A percentile compares a stretch with the other conserved stretches of the same genome.
Conservation (phyloP, 2,329 filamentous ascomycete genomes). For the Sclerotinia trifoliorum region DNA sequence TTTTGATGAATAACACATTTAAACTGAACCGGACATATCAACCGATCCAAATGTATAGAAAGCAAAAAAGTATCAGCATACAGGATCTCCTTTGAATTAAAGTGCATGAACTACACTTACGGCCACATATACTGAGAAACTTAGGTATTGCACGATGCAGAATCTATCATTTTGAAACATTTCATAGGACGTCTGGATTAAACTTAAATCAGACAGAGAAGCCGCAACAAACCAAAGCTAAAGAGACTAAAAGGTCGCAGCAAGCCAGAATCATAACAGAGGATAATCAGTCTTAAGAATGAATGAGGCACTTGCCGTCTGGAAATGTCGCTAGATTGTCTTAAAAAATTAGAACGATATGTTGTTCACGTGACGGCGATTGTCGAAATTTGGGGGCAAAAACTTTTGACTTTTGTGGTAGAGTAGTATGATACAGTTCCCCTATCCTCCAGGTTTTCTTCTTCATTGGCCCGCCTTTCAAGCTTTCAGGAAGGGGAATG, state of each 20-base stretch:
- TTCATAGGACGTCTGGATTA: not conserved
- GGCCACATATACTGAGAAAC: no score
- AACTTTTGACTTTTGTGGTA: not conserved
- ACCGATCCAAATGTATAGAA: no score
- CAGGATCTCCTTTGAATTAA: no score
- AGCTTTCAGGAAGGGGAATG: not conserved
- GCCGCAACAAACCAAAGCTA: not conserved
- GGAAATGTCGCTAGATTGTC: no score
- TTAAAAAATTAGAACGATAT: not conserved
- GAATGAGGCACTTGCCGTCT: not conserved
- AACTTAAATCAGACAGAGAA: not conserved
- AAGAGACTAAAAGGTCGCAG: not conserved
- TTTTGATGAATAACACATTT: no score
- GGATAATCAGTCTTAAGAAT: not conserved
- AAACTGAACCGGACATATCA: no score
- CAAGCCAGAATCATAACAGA: no score
- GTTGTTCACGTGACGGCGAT: not conserved
- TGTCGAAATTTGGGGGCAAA: not conserved
- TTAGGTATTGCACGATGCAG: not conserved
- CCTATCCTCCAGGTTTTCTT: not conserved
- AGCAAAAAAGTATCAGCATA: no score
- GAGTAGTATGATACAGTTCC: conserved; percentile 12
- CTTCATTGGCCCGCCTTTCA: no score
- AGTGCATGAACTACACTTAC: no score
- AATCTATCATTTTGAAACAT: not conserved